Base-by-base conservation (phyloP, 75 land plant genomes). In the Adiantum capillusveneris region DNA sequence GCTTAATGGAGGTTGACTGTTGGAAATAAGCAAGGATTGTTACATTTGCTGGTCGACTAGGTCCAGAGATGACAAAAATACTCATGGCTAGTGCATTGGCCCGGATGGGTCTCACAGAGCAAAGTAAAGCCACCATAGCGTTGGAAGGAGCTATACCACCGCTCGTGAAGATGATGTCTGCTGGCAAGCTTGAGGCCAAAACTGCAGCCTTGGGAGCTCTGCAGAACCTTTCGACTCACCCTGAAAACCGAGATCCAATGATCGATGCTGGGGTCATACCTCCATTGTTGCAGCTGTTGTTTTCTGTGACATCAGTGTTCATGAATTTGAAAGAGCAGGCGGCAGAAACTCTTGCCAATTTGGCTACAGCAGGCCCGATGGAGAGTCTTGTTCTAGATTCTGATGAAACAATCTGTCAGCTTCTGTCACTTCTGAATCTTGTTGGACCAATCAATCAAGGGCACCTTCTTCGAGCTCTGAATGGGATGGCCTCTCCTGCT, bases 51-150 rank as follows among this genome's bases (percentile, higher is more conserved):
- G 5, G 6, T 46, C 3, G 5, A 14, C 66, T 85, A 84, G 88
- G 88, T 18, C 56, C 79, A 21, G 81, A 66, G 42, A 68, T 66
- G 59, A 64, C 74, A 14, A 84, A 78, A 50, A 51, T 74, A 25
- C 65, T 65, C 9, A 84, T 84, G 88, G 84, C 81, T 42, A 72
- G 62, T 65, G 72, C 81, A 17, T 64, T 84, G 68, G 66, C 81
- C 0, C 67, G 75, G 31, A 75, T 84, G 73, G 81, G 71, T 25
- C 58, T 84, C 29, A 84, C 85, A 50, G 84, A 84, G 48, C 66
- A 71, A 22, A 75, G 72, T 34, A 84, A 84, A 58, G 65, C 68
- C 19, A 48, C 73, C 20, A 62, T 84, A 21, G 64, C 72, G 19
- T 69, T 71, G 42, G 70, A 68, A 63, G 84, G 84, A 11, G 88